Base-by-base conservation (phyloP, 208 protist species). In the Angomonas ambiguus region DNA sequence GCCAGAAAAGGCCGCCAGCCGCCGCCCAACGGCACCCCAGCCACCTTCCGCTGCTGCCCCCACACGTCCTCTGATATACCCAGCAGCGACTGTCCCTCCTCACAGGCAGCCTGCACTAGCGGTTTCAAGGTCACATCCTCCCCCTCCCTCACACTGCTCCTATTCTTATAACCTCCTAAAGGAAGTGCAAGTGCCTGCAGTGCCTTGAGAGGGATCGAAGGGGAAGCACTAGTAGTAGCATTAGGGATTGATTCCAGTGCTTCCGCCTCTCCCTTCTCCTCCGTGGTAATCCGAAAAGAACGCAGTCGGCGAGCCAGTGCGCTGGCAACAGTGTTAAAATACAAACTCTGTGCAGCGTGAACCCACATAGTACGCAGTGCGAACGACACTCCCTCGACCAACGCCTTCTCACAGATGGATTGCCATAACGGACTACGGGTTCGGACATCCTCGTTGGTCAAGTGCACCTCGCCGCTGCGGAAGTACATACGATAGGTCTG, bases 291-390 rank as follows among this genome's bases (percentile, higher is more conserved):
- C 11, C 5, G 49, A 3, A 18, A 13, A 18, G 11, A 11, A 1
- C 45, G 56, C 56, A 34, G 56, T n/a, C 56, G 56, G 28, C 28
- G 27, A 4, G 60, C 69, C 16, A 86, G 30, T 35, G 64, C 73
- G 5, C 79, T 87, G 34, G 85, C 77, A 30, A 70, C 42, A 4
- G 83, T 18, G 66, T 95, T 95, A 60, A 95, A 95, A 67, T 88
- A 84, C 27, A 82, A 69, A 56, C 86, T 91, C 56, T 95, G 89
- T 1, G 74, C 89, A 0, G 84, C 83, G 61, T 92, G 82, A 32
- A 95, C 72, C 86, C 89, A 95, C 49, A 95, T 65, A 5, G 66
- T 67, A 20, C 82, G 82, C 55, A 91, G 55, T 18, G 73, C 66
- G 58, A 78, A 95, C 3, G 89, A 71, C 1, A 86, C 74, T 10